Conservation (phyloP, 1,284 basidiomycete genomes). For the Neolentinus lepideus region DNA sequence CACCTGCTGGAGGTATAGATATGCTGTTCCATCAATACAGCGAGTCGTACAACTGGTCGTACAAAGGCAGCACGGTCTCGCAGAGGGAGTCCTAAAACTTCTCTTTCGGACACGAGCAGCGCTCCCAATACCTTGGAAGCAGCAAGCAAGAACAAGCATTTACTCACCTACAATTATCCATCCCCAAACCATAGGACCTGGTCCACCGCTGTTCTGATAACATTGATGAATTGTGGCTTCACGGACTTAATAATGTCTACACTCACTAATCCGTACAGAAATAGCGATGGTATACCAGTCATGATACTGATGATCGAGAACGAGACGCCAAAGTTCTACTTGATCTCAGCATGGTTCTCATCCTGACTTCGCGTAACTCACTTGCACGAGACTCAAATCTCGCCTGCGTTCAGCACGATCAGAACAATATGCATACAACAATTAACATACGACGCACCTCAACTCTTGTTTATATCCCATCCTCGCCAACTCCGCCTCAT, state of each 20-base stretch:
- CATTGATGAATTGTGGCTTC: not conserved
- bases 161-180: slow-evolving; percentile 57
- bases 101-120: no score
- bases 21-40: no score
- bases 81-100: no score
- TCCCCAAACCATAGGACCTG: slow-evolving; percentile 70
- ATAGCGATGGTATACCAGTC: slow-evolving; percentile 61
- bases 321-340: slow-evolving; percentile 67
- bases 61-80: no score
- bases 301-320: slow-evolving; percentile 73
- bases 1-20: no score
- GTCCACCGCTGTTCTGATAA: slow-evolving; percentile 63
- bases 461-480: slow-evolving; percentile 76
- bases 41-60: no score
- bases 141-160: no score
- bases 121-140: no score
- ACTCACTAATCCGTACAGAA: slow-evolving; percentile 57
- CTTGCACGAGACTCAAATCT: slow-evolving; percentile 55
- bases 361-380: slow-evolving; percentile 21
- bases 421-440: not conserved
- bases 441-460: slow-evolving; percentile 32
- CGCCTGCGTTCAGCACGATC: slow-evolving; percentile 23
- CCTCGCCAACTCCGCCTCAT: slow-evolving; percentile 59
- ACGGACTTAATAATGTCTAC: not conserved
- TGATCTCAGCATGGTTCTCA: not conserved